Evolutionary conservation across 139 green algal species (phyloP), one percentile per base, ranked within the genome.

Genomic region (Chlamydomonas incerta): DNA sequence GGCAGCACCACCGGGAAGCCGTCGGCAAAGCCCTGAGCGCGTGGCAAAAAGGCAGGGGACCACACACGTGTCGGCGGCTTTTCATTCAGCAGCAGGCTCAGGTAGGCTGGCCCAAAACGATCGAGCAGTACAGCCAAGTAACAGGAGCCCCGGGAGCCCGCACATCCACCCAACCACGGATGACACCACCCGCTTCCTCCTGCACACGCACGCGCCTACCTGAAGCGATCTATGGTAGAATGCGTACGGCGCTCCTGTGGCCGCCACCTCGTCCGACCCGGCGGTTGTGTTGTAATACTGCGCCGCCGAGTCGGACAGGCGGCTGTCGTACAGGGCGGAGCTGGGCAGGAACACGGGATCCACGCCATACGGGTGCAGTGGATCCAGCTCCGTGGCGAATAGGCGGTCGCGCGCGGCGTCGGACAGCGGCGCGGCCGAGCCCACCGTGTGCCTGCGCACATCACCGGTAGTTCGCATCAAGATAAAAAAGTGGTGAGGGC

Each of bases 1-100:
- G 66, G 69, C 41, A 91, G 57, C 62, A 91, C 63, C 6, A 91
- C 66, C 17, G 87, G 87, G 70, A 91, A 91, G 50, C 87, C 87
- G 23, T 71, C 37, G 0, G 75, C 21, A 57, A 85, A 88, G 62
- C 82, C 87, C 75, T 82, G 69, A 55, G 87, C n/a, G 72, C 23
- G 4, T 63, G 55, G 55, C 2, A n/a, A n/a, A n/a, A n/a, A n/a
- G n/a, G n/a, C n/a, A n/a, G n/a, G n/a, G n/a, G n/a, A n/a, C n/a
- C n/a, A n/a, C n/a, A n/a, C n/a, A n/a, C n/a, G n/a, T n/a, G n/a
- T n/a, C n/a, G n/a, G n/a, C n/a, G n/a, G n/a, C n/a, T n/a, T n/a
- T n/a, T n/a, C n/a, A n/a, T n/a, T n/a, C n/a, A n/a, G n/a, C n/a
- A n/a, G n/a, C n/a, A n/a, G n/a, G n/a, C n/a, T n/a, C n/a, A n/a